These are phyloP conservation scores for Astragalus glycyphyllos DNA, from an alignment of 306 rosid genomes.

Conservation along the genomic window DNA sequence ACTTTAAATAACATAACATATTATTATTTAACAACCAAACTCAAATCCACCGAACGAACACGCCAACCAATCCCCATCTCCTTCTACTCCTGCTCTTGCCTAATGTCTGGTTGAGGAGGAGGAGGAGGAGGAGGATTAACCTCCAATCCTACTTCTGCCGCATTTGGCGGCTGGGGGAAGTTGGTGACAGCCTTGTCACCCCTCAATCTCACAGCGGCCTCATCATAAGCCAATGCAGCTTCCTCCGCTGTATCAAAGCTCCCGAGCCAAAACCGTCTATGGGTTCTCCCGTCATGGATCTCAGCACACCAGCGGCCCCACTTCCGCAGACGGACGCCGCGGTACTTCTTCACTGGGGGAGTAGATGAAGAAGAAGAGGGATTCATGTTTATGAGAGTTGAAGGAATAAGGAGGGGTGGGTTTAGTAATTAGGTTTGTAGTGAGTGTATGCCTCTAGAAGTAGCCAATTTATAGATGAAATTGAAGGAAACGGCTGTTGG, in stretches of 20 bases:
- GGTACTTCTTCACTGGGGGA: conserved; percentile 29
- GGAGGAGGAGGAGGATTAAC: conserved; percentile 6
- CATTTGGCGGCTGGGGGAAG: conserved; percentile 48
- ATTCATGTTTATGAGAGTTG: too few relatives aligned
- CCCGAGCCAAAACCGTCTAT: conserved; percentile 83
- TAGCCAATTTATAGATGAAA: too few relatives aligned
- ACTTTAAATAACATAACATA: too few relatives aligned
- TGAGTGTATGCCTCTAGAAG: too few relatives aligned
- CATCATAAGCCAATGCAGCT: conserved; percentile 77
- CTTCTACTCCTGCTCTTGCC: too few relatives aligned
- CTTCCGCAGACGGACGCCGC: conserved; percentile 78
- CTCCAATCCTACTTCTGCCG: conserved; percentile 14
- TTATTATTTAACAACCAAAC: too few relatives aligned
- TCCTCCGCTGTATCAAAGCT: conserved; percentile 85
- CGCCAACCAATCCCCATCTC: too few relatives aligned
- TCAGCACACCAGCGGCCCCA: conserved; percentile 92
- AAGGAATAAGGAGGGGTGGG: too few relatives aligned
- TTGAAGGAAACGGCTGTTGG: too few relatives aligned
- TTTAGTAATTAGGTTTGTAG: too few relatives aligned
- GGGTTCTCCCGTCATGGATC: conserved; percentile 73
- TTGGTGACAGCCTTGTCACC: conserved; percentile 77
- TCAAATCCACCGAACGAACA: too few relatives aligned
- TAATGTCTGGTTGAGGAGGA: neutral
- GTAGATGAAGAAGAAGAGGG: too few relatives aligned
- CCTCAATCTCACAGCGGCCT: conserved; percentile 67